Evolutionary conservation across 2,329 filamentous ascomycete species (phyloP).

Genomic region (Botrytis paeoniae): DNA sequence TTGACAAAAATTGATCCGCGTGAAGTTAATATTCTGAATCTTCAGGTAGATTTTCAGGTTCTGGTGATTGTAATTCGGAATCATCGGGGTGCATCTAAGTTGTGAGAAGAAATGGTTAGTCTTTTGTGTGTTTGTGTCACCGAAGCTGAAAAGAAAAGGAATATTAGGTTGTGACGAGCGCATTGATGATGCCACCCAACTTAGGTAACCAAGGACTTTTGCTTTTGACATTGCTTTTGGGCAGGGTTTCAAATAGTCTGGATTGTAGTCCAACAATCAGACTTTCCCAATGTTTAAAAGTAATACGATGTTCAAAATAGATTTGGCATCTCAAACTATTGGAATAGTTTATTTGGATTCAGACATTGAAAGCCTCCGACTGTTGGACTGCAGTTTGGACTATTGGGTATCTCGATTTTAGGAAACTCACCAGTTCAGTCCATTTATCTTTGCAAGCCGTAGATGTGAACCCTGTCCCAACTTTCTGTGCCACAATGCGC

Average conservation of each 20-base stretch:
- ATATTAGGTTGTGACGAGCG: background rate
- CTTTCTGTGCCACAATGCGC: constrained; percentile 87
- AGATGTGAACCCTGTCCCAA: constrained; percentile 85
- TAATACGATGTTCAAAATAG: background rate
- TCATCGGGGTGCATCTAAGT: constrained; percentile 10
- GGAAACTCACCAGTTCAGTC: constrained; percentile 31
- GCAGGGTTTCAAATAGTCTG: background rate
- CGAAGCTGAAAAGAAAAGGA: background rate
- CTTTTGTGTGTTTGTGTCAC: background rate
- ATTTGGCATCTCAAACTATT: background rate
- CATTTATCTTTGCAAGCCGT: constrained; percentile 72
- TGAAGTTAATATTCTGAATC: constrained; percentile 5
- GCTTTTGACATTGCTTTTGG: background rate
- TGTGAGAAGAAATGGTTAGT: background rate
- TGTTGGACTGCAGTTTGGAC: background rate
- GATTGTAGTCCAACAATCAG: background rate
- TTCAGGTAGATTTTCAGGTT: constrained; percentile 1
- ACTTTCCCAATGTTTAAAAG: background rate
- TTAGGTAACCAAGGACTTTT: background rate
- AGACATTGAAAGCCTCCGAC: background rate
- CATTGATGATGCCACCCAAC: constrained; percentile 1
- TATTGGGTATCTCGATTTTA: background rate
- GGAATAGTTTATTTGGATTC: background rate
- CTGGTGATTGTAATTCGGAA: constrained; percentile 7
- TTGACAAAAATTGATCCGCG: background rate